A percentile compares a stretch with the other conserved stretches of the same genome.
These are phyloP conservation scores for Calonectria multiphialidica DNA, from an alignment of 2,329 filamentous ascomycete species.

Conservation along the genomic window DNA sequence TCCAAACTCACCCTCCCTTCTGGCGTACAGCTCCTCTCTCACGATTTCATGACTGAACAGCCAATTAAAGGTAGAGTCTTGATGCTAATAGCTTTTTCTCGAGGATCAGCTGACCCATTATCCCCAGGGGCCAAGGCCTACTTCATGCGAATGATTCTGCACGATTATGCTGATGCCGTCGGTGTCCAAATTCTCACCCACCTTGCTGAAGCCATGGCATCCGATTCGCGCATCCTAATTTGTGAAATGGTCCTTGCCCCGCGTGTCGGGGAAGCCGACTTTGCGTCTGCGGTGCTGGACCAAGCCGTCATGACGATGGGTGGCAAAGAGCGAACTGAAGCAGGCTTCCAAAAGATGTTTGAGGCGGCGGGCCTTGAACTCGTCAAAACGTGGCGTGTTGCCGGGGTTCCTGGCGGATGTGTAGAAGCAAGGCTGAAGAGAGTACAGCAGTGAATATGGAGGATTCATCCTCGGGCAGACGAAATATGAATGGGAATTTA, in stretches of 20 bases:
- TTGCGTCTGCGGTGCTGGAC: constrained; percentile 46
- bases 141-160: constrained; percentile 51
- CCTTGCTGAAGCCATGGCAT: constrained; percentile 44
- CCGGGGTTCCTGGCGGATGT: constrained; percentile 41
- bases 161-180: constrained; percentile 46
- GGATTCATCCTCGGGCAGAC: no score
- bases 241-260: constrained; percentile 49
- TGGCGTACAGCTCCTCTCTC: constrained; percentile 36
- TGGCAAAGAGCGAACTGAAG: constrained; percentile 48
- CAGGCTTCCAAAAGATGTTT: constrained; percentile 45
- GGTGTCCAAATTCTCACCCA: constrained; percentile 44
- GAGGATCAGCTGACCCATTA: neutral
- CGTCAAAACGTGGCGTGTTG: constrained; percentile 40
- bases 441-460: no score
- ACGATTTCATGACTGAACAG: constrained; percentile 48
- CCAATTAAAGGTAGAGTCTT: constrained; percentile 42
- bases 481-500: neutral
- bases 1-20: constrained; percentile 30
- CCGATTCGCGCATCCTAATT: constrained; percentile 44
- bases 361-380: constrained; percentile 46
- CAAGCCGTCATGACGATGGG: constrained; percentile 50
- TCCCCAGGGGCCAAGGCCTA: constrained; percentile 49
- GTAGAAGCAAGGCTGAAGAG: constrained; percentile 39
- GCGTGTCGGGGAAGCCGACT: constrained; percentile 45
- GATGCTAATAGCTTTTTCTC: no score